These are phyloP conservation scores for Syzygium grande DNA, from an alignment of 345 rosid genomes.

Conservation along the genomic window DNA sequence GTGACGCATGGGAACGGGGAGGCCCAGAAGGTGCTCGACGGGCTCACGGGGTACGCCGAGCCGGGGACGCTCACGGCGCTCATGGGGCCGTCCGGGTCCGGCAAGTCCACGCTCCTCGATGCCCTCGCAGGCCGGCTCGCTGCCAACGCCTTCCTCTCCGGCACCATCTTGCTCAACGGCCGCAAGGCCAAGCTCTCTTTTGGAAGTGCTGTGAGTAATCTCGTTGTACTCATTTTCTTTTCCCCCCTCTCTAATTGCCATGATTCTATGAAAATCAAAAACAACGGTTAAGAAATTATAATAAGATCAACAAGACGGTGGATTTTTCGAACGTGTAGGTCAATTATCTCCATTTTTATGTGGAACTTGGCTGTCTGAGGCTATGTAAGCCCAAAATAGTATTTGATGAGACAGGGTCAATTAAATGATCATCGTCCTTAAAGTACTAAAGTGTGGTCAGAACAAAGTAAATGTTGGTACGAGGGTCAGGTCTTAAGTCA, in stretches of 20 bases:
- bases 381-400: not conserved
- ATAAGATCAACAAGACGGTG: not conserved
- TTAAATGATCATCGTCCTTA: not conserved
- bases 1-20: slow-evolving; percentile 62
- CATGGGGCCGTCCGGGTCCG: slow-evolving; percentile 97
- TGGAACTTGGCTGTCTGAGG: not conserved
- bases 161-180: slow-evolving; percentile 81
- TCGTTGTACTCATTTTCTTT: not conserved
- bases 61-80: slow-evolving; percentile 81
- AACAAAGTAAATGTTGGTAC: not conserved
- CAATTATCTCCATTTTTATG: not conserved
- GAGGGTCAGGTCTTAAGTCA: not conserved
- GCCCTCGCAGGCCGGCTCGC: slow-evolving; percentile 90
- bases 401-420: not conserved
- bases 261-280: not conserved
- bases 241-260: not conserved
- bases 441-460: not conserved
- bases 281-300: not conserved
- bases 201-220: slow-evolving; percentile 72
- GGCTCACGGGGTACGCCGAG: slow-evolving; percentile 83
- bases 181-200: slow-evolving; percentile 89
- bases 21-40: slow-evolving; percentile 69
- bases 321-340: not conserved
- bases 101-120: slow-evolving; percentile 89
- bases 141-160: slow-evolving; percentile 82